phyloP scores from a whole-genome alignment of 2,329 filamentous ascomycete species.

The Cladorrhinum sp. region DNA sequence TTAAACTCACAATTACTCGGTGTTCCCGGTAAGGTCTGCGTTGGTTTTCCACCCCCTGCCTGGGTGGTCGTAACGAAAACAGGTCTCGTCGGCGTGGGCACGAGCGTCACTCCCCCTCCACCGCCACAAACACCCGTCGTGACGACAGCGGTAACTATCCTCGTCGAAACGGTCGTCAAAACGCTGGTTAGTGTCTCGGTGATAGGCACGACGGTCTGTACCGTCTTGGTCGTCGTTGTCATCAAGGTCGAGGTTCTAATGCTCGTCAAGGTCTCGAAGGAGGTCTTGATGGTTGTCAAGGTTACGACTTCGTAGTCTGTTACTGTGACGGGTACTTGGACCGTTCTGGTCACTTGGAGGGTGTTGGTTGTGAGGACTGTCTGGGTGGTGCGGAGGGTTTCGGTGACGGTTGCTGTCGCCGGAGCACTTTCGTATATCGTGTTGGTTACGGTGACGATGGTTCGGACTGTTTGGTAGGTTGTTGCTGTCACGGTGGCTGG shows the following conservation, averaged over 20 bases:
- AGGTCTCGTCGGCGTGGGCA: slow-evolving; percentile 5
- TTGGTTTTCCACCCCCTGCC: neutral
- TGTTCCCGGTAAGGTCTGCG: slow-evolving; percentile 21
- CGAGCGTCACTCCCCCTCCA: too few relatives aligned
- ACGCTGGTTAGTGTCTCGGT: slow-evolving; percentile 20
- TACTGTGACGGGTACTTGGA: slow-evolving; percentile 4
- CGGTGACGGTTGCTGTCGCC: slow-evolving; percentile 8
- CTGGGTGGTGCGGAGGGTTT: slow-evolving; percentile 8
- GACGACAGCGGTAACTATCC: slow-evolving; percentile 11
- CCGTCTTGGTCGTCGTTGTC: slow-evolving; percentile 7
- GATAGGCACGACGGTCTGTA: slow-evolving; percentile 1
- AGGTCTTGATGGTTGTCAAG: slow-evolving; percentile 75
- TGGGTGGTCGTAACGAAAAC: neutral
- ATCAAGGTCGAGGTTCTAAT: slow-evolving; percentile 17
- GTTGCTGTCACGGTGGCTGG: slow-evolving; percentile 13
- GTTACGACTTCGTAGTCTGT: slow-evolving; percentile 57
- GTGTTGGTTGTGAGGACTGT: slow-evolving; percentile 16
- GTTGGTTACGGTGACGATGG: slow-evolving; percentile 12
- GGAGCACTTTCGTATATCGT: slow-evolving; percentile 10
- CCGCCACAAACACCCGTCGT: neutral
- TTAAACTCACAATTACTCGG: slow-evolving; percentile 22
- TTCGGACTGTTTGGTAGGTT: slow-evolving; percentile 9
- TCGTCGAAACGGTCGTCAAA: slow-evolving; percentile 11
- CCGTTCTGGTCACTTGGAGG: neutral
- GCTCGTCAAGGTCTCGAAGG: slow-evolving; percentile 42